Evolutionary conservation across 257 asterid species (phyloP).

Genomic region (Verbena officinalis): DNA sequence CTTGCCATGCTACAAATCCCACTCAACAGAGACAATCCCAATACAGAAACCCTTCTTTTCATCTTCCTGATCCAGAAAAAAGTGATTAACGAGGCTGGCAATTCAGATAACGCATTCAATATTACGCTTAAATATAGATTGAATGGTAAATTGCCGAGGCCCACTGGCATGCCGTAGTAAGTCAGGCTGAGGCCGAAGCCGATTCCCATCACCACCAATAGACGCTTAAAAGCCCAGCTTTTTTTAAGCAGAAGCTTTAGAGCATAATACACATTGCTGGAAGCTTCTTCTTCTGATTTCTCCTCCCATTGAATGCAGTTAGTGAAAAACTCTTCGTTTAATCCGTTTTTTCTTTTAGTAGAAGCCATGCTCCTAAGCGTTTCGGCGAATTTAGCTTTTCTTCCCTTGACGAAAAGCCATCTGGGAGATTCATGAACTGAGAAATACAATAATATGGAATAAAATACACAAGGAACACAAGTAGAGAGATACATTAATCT

Average conservation of each 20-base stretch:
- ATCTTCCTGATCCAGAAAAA: neutral
- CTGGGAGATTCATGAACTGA: constrained; percentile 49
- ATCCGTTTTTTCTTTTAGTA: neutral
- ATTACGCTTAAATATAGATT: neutral
- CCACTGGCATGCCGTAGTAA: neutral
- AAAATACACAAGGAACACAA: constrained; percentile 35
- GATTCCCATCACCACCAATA: neutral
- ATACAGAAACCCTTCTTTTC: neutral
- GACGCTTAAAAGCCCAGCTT: neutral
- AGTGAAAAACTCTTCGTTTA: neutral
- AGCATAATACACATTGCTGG: neutral
- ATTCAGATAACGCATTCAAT: neutral
- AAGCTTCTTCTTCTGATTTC: neutral
- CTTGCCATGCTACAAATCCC: neutral
- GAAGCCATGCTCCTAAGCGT: neutral
- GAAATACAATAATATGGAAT: constrained; percentile 41
- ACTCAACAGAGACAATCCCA: neutral
- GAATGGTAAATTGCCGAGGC: neutral
- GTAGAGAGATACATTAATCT: constrained; percentile 45
- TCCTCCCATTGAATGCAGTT: neutral
- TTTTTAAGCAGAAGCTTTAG: neutral
- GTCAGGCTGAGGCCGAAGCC: neutral
- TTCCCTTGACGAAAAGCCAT: constrained; percentile 49
- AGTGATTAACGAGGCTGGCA: neutral
- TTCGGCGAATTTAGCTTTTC: constrained; percentile 14